Conservation (phyloP, 495 filamentous ascomycete species). For the Aspergillus carlsbadensis region DNA sequence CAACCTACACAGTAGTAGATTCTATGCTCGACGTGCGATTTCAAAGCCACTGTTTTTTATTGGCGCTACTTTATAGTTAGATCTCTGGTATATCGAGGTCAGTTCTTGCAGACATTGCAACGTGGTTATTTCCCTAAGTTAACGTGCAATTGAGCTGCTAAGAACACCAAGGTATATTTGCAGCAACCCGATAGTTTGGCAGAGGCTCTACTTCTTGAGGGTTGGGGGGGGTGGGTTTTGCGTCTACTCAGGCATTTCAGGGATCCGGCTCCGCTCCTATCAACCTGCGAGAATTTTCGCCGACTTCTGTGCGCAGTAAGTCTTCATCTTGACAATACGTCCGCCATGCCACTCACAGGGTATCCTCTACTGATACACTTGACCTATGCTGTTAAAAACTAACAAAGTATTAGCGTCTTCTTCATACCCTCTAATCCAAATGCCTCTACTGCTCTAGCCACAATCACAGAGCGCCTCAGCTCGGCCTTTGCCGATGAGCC, state of each 20-base stretch:
- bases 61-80: too few species aligned
- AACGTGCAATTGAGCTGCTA: neutral
- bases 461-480: slow-evolving; percentile 43
- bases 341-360: slow-evolving; percentile 36
- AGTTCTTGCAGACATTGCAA: neutral
- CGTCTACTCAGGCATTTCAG: too few species aligned
- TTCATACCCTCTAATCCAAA: slow-evolving; percentile 48
- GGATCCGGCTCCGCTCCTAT: too few species aligned
- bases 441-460: slow-evolving; percentile 33
- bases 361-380: slow-evolving; percentile 12
- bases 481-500: slow-evolving; percentile 37
- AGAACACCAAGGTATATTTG: neutral
- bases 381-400: neutral
- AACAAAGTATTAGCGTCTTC: slow-evolving; percentile 36
- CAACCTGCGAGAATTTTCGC: too few species aligned
- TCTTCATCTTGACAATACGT: neutral
- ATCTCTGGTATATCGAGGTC: neutral
- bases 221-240: too few species aligned
- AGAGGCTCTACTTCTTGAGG: too few species aligned
- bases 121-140: neutral
- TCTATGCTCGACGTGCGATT: too few species aligned
- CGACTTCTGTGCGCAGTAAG: too few species aligned
- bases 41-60: too few species aligned
- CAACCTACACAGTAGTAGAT: too few species aligned
- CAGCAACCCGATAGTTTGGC: too few species aligned